These are phyloP conservation scores for Isatis tinctoria DNA, from an alignment of 345 rosid species.

Conservation along the genomic window DNA sequence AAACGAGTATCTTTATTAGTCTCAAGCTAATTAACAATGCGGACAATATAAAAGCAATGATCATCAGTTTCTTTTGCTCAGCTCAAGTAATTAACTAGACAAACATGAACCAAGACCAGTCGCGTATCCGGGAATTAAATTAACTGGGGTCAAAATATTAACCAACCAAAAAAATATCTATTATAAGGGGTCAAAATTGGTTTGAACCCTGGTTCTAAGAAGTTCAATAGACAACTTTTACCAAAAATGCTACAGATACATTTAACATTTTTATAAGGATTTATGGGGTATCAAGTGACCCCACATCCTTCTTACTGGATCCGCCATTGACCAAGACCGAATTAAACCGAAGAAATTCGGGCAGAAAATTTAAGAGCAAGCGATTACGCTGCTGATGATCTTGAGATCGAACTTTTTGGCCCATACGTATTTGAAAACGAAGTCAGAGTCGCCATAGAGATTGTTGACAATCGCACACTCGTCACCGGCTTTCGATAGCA, in stretches of 20 bases:
- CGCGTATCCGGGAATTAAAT: no score
- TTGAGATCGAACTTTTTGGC: neutral
- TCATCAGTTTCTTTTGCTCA: neutral
- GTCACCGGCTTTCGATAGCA: neutral
- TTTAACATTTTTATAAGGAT: no score
- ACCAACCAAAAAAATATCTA: no score
- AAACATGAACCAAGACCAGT: neutral
- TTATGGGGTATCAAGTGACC: no score
- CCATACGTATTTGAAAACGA: neutral
- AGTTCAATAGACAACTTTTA: no score
- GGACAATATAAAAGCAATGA: neutral
- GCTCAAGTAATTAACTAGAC: neutral
- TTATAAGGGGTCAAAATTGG: no score
- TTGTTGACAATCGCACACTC: neutral
- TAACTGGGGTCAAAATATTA: no score
- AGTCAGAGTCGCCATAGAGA: neutral
- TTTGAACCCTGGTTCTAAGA: no score
- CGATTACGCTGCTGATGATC: neutral
- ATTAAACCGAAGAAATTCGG: neutral
- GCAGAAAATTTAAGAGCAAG: neutral
- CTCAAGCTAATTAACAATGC: neutral
- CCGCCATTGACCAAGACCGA: neutral
- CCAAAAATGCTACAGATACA: no score
- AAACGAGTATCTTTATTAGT: neutral
- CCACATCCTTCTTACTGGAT: no score